Conservation (phyloP, 257 asterid genomes). For the Anisodus tanguticus region DNA sequence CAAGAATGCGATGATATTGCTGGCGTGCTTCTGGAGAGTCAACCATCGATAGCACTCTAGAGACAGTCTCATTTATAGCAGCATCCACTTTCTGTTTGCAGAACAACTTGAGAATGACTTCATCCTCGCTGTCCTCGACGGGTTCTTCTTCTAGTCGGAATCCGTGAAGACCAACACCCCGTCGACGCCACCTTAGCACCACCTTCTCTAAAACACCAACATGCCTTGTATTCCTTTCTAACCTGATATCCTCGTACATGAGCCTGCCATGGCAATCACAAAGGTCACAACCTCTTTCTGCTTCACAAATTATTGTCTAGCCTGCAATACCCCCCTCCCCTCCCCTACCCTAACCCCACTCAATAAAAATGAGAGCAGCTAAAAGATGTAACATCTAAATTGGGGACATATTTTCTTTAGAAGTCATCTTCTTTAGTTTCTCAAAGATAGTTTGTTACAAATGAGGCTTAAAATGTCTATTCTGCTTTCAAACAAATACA, state of each 20-base stretch:
- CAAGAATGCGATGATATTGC: slow-evolving; percentile 83
- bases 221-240: slow-evolving; percentile 71
- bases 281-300: slow-evolving; percentile 26
- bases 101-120: slow-evolving; percentile 75
- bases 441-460: slow-evolving; percentile 5
- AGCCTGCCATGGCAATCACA: slow-evolving; percentile 58
- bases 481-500: slow-evolving; percentile 1
- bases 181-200: slow-evolving; percentile 83
- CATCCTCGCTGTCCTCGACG: slow-evolving; percentile 47
- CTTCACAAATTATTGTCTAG: slow-evolving; percentile 10
- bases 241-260: slow-evolving; percentile 96
- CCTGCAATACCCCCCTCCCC: background rate
- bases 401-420: background rate
- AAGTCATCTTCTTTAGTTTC: slow-evolving; percentile 8
- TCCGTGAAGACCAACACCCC: slow-evolving; percentile 87
- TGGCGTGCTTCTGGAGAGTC: slow-evolving; percentile 78
- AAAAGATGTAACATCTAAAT: slow-evolving; percentile 10
- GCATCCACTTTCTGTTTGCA: slow-evolving; percentile 83
- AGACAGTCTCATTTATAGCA: slow-evolving; percentile 79
- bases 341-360: background rate
- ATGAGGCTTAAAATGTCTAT: background rate
- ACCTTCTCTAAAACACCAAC: slow-evolving; percentile 92
- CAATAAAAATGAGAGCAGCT: slow-evolving; percentile 6
- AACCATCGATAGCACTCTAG: slow-evolving; percentile 89
- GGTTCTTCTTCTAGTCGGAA: slow-evolving; percentile 57